Evolutionary conservation across 2,329 filamentous ascomycete genomes (phyloP).

Genomic region (Penicillium sp.): DNA sequence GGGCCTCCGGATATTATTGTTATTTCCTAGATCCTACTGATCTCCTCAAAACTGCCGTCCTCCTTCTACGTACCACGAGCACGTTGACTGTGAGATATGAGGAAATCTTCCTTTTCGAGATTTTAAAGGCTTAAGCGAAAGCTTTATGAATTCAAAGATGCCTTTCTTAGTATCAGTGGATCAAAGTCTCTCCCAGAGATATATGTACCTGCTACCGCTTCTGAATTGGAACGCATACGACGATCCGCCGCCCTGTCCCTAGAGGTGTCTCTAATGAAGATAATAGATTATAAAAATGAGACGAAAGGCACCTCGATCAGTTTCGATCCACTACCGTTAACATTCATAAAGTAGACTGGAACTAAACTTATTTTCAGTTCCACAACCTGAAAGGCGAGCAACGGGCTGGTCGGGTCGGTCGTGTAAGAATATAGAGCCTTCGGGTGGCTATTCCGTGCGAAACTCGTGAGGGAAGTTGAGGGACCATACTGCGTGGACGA

Average conservation of each 20-base stretch:
- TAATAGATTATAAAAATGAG: not conserved
- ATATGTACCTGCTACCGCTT: not conserved
- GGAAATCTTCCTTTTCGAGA: not conserved
- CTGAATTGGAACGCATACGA: not conserved
- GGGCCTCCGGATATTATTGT: not conserved
- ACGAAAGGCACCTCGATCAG: not conserved
- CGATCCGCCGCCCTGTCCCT: conserved; percentile 1
- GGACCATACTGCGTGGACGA: no score
- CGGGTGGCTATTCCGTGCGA: no score
- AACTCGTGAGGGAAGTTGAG: no score
- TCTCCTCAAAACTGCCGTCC: not conserved
- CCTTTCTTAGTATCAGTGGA: not conserved
- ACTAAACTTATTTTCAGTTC: no score
- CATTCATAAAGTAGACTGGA: no score
- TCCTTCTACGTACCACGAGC: not conserved
- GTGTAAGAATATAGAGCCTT: no score
- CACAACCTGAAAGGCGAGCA: no score
- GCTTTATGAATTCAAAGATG: not conserved
- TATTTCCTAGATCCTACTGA: no score
- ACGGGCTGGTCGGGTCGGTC: no score
- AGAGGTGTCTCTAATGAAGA: not conserved
- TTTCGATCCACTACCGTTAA: no score
- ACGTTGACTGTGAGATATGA: not conserved
- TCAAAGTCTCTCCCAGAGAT: not conserved
- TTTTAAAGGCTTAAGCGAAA: not conserved